Evolutionary conservation across 129 eudicot species (phyloP), one percentile per base, ranked within the genome.

Genomic region (Daucus carota): DNA sequence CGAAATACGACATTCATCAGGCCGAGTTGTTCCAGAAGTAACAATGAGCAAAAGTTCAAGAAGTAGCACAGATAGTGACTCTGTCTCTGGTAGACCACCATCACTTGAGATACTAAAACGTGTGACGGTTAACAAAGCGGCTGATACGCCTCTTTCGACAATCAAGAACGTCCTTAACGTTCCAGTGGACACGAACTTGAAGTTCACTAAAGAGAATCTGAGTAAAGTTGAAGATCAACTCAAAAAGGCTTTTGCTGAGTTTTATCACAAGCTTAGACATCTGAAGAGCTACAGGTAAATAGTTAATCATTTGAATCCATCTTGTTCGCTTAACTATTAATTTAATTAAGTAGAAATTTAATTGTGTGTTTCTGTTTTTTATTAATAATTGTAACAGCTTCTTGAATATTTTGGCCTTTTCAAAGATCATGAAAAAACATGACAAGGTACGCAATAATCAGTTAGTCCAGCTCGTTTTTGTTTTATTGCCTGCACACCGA

Each of bases 381-480:
- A 2, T 46, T 26, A 66, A 67, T 48, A 9, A 20, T 17, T 48
- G 24, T 48, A 48, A 48, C 87, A 88, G 93, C 28, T 88, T 88
- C 48, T 76, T 88, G 79, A 88, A 88, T 59, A 81, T 78, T 45
- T 47, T 84, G 86, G 90, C 90, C 0, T 84, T 86, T 34, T 86
- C 90, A 29, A 86, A 86, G 80, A 86, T 88, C 78, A 80, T 88
- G 93, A 86, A 88, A 81, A 88, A 88, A 75, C 82, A 88, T 46
- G 93, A 88, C 73, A 86, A 88, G 93, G 71, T 65, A 65, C 40
- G 16, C 31, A 20, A 22, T 29, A 88, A 31, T 2, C 36, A 24
- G 4, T 32, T n/a, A n/a, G n/a, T n/a, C n/a, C n/a, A n/a, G n/a
- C n/a, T n/a, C n/a, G n/a, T n/a, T 14, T 28, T 29, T 63, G 36